Conservation (phyloP, 139 green algal genomes). For the Desmodesmus armatus region DNA sequence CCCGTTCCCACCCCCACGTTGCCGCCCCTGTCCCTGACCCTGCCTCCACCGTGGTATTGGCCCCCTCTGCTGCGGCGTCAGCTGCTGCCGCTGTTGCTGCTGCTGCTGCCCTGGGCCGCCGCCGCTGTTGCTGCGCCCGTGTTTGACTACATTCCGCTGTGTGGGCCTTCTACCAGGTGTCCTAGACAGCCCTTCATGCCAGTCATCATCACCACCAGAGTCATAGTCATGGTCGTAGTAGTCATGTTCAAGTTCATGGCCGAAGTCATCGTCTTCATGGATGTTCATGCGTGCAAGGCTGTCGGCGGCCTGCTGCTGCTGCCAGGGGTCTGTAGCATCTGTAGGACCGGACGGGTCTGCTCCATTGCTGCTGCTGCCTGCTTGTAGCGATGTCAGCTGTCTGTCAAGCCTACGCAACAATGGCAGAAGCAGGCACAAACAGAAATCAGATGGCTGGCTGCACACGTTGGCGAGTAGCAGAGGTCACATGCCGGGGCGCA, state of each 20-base stretch:
- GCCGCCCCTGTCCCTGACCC: no score
- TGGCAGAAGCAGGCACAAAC: background rate
- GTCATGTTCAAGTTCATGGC: constrained; percentile 25
- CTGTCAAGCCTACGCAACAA: background rate
- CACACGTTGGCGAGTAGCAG: background rate
- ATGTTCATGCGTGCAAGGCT: no score
- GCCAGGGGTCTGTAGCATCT: no score
- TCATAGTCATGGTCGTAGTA: background rate
- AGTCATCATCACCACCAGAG: constrained; percentile 9
- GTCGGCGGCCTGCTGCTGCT: constrained; percentile 25
- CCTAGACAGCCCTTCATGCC: constrained; percentile 24
- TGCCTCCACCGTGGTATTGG: no score
- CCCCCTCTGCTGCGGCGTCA: background rate
- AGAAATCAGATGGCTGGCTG: background rate
- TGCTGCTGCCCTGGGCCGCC: background rate
- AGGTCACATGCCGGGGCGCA: no score
- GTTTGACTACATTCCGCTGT: background rate
- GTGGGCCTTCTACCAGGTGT: constrained; percentile 13
- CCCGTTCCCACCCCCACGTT: background rate
- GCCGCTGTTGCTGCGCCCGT: background rate
- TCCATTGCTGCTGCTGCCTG: background rate
- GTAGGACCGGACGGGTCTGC: no score
- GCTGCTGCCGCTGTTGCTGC: background rate
- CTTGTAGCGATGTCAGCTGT: background rate
- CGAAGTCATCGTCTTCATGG: no score